Conservation (phyloP, 805 yeast genomes). For the Yarrowia yakushimensis region DNA sequence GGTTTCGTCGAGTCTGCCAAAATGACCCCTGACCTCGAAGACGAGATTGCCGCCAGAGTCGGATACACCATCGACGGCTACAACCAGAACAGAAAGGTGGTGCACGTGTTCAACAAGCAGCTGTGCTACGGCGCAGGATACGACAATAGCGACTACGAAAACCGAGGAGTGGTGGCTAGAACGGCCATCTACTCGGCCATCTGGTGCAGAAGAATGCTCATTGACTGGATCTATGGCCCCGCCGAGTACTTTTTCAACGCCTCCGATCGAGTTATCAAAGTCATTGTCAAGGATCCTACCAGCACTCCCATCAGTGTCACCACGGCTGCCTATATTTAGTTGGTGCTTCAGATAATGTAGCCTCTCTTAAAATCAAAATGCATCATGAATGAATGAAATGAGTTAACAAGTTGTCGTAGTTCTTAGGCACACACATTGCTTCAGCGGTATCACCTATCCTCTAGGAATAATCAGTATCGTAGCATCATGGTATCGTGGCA, state of each 20-base stretch:
- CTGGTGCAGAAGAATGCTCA: slow-evolving; percentile 18
- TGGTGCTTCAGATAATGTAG: too few species aligned
- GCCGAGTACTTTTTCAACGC: slow-evolving; percentile 22
- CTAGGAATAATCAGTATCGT: too few species aligned
- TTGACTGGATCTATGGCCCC: slow-evolving; percentile 21
- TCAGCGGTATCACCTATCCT: too few species aligned
- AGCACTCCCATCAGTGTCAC: slow-evolving; percentile 12
- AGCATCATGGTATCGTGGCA: too few species aligned
- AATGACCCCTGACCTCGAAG: slow-evolving; percentile 8
- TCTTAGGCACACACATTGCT: too few species aligned
- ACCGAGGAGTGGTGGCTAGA: background rate
- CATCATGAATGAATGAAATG: background rate
- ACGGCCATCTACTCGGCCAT: slow-evolving; percentile 8
- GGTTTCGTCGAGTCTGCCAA: slow-evolving; percentile 42
- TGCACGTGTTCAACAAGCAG: slow-evolving; percentile 22
- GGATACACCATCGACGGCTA: slow-evolving; percentile 7
- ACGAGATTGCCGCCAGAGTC: slow-evolving; percentile 6
- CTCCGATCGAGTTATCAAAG: slow-evolving; percentile 2
- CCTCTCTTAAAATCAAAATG: background rate
- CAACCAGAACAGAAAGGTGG: slow-evolving; percentile 8
- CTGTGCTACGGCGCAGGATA: slow-evolving; percentile 10
- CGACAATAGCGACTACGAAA: background rate
- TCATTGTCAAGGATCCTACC: slow-evolving; percentile 11
- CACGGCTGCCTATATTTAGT: slow-evolving; percentile 10
- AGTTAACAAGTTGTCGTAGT: background rate